phyloP scores from a whole-genome alignment of 176 grass and related monocot species.

The Rhynchospora breviuscula region DNA sequence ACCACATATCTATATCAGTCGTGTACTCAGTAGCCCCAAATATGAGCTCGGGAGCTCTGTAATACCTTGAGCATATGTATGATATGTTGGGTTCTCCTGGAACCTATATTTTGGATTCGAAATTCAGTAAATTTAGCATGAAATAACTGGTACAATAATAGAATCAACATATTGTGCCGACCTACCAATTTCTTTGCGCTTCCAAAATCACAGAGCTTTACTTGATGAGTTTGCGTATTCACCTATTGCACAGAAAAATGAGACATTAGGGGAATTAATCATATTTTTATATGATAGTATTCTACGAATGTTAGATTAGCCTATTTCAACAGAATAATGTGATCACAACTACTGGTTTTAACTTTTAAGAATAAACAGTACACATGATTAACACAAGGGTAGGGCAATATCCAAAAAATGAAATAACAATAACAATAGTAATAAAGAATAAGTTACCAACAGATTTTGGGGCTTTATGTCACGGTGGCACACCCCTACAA shows the following conservation, averaged over 20 bases:
- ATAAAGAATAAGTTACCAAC: slow-evolving; percentile 43
- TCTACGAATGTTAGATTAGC: slow-evolving; percentile 1
- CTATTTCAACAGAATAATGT: neutral
- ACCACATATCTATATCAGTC: slow-evolving; percentile 94
- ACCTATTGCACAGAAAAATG: slow-evolving; percentile 43
- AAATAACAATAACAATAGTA: neutral
- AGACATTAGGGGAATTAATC: neutral
- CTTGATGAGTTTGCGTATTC: slow-evolving; percentile 86
- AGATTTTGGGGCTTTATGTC: slow-evolving; percentile 99
- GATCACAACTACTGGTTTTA: neutral
- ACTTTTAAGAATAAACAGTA: neutral
- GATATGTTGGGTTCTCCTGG: slow-evolving; percentile 97
- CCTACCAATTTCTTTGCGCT: slow-evolving; percentile 95
- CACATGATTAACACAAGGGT: neutral
- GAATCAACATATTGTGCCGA: neutral
- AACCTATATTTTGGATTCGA: slow-evolving; percentile 47
- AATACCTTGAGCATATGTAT: slow-evolving; percentile 95
- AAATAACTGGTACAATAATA: neutral
- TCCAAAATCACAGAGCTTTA: slow-evolving; percentile 94
- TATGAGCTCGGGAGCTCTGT: slow-evolving; percentile 97
- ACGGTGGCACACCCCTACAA: slow-evolving; percentile 84
- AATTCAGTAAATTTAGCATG: neutral
- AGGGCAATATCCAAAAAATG: neutral
- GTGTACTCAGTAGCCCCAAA: slow-evolving; percentile 96
- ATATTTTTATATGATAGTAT: slow-evolving; percentile 9